A percentile compares a stretch with the other conserved stretches of the same genome.
phyloP scores from a whole-genome alignment of 169 alveolate species.

The Plasmodium blacklocki region DNA sequence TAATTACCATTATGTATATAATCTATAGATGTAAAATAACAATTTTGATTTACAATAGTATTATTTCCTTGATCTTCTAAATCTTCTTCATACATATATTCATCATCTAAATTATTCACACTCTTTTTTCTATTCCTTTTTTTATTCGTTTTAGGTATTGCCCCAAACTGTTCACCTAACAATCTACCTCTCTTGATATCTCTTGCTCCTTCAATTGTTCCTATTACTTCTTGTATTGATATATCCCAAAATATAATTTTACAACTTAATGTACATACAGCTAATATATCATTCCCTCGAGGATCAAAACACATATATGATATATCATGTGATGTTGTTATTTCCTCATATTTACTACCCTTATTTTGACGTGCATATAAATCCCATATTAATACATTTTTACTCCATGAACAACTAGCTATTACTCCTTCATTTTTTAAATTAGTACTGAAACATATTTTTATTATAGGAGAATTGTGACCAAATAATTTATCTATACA shows the following conservation, averaged over 20 bases:
- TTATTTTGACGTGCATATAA: conserved; percentile 89
- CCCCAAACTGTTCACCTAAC: conserved; percentile 82
- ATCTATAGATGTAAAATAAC: conserved; percentile 45
- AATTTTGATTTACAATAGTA: conserved; percentile 33
- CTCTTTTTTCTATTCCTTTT: neutral
- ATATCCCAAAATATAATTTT: conserved; percentile 89
- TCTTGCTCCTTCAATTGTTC: conserved; percentile 91
- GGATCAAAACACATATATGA: conserved; percentile 92
- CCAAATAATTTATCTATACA: conserved; percentile 89
- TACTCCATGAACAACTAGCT: conserved; percentile 97
- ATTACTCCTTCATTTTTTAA: conserved; percentile 87
- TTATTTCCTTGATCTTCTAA: conserved; percentile 47
- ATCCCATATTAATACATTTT: conserved; percentile 91
- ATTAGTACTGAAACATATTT: conserved; percentile 90
- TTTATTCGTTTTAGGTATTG: conserved; percentile 74
- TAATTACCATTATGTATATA: conserved; percentile 60
- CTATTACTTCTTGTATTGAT: conserved; percentile 83
- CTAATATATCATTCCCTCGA: conserved; percentile 92
- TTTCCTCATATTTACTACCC: conserved; percentile 92
- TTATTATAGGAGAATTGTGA: conserved; percentile 94
- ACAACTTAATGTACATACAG: conserved; percentile 89
- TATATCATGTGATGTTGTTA: conserved; percentile 91
- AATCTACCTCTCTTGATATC: conserved; percentile 88
- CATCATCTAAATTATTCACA: conserved; percentile 5
- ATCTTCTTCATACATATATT: conserved; percentile 11